Percentiles rank a stretch among this genome's conserved stretches.
These are phyloP conservation scores for Leccinum aurantiacum DNA, from an alignment of 768 basidiomycete species.

Conservation along the genomic window DNA sequence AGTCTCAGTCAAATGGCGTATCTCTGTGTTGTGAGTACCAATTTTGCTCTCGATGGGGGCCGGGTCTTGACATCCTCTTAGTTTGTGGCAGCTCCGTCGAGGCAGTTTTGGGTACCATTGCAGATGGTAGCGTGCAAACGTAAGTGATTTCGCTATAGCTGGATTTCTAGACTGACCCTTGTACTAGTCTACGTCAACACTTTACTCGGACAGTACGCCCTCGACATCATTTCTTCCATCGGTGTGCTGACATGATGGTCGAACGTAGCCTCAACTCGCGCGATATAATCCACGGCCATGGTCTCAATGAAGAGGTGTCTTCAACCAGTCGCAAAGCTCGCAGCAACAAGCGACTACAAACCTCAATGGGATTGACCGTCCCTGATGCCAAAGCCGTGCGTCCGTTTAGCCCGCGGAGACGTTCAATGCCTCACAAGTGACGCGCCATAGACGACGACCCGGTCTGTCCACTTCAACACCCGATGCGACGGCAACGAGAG, in stretches of 20 bases:
- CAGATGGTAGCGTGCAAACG: slow-evolving; percentile 30
- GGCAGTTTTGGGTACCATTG: slow-evolving; percentile 25
- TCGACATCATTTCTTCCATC: neutral
- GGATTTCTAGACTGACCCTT: neutral
- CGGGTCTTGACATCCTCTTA: slow-evolving; percentile 3
- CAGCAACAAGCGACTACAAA: neutral
- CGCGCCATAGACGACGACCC: slow-evolving; percentile 13
- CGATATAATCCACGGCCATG: slow-evolving; percentile 14
- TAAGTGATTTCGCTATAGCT: neutral
- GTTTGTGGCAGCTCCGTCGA: slow-evolving; percentile 27
- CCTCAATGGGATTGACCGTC: slow-evolving; percentile 14
- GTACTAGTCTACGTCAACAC: slow-evolving; percentile 31
- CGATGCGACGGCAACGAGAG: slow-evolving; percentile 5
- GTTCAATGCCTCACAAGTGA: neutral
- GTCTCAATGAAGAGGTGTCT: slow-evolving; percentile 29
- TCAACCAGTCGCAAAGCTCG: slow-evolving; percentile 3
- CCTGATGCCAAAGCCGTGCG: slow-evolving; percentile 20
- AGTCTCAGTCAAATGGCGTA: slow-evolving; percentile 23
- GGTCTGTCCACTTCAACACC: slow-evolving; percentile 16
- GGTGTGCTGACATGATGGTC: slow-evolving; percentile 1
- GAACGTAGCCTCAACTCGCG: slow-evolving; percentile 28
- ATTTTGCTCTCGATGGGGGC: neutral
- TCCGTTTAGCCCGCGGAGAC: neutral
- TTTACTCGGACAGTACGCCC: slow-evolving; percentile 27
- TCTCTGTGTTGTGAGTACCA: slow-evolving; percentile 20